Percentiles rank a stretch among this genome's conserved stretches.
Evolutionary conservation across 352 stramenopile genomes (phyloP).

Genomic region (Phytophthora citrophthora): DNA sequence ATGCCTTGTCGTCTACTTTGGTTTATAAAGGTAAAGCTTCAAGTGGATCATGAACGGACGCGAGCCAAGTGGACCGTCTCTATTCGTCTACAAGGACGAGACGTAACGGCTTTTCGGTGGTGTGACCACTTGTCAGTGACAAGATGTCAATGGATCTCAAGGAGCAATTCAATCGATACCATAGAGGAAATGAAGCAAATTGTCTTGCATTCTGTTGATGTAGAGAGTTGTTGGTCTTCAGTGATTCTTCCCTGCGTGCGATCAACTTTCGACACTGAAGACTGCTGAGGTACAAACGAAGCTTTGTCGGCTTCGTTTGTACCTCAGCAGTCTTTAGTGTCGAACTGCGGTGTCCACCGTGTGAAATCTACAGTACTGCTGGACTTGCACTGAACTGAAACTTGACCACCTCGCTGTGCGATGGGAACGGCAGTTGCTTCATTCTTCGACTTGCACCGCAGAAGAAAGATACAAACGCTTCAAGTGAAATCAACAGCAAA

Average conservation of each 20-base stretch:
- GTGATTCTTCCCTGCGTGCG: neutral
- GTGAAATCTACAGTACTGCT: neutral
- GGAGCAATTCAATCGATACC: no score
- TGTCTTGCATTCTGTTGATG: neutral
- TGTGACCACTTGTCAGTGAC: neutral
- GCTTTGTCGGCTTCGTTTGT: no score
- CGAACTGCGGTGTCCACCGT: constrained; percentile 3
- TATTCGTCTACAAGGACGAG: constrained; percentile 27
- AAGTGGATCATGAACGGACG: constrained; percentile 16
- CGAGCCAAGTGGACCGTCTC: constrained; percentile 7
- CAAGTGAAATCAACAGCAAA: constrained; percentile 3
- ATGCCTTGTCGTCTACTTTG: neutral
- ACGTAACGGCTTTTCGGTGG: constrained; percentile 22
- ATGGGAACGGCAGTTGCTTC: neutral
- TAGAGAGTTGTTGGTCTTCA: neutral
- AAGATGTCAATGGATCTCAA: no score
- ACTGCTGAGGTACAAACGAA: no score
- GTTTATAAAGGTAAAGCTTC: no score
- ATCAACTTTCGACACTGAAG: no score
- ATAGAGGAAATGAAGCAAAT: neutral
- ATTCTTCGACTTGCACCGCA: constrained; percentile 21
- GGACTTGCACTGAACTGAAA: constrained; percentile 11
- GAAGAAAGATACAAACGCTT: constrained; percentile 1
- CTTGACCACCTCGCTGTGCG: neutral
- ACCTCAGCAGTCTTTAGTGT: neutral